Base-by-base conservation (phyloP, 306 rosid species). In the Phaseolus lunatus region DNA sequence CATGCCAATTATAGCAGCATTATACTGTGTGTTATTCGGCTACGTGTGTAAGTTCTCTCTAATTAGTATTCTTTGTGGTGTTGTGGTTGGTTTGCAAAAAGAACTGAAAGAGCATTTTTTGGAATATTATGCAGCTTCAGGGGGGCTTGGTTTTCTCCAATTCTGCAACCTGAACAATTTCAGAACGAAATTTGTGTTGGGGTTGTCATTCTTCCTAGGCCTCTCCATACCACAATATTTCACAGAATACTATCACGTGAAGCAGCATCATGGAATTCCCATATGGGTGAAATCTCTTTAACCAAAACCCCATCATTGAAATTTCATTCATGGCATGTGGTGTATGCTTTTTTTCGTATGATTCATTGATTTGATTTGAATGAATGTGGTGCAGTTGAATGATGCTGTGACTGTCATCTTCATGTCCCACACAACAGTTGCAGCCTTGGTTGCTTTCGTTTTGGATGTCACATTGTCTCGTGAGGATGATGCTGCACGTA, bases 81-180 rank as follows among this genome's bases (percentile, higher is more conserved):
- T 20, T 8, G 7, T 18, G 16, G 7, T 65, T 6, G 53, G 15
- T 74, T 53, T 49, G 11, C 35, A 53, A 23, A n/a, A 44, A n/a
- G n/a, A n/a, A n/a, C n/a, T n/a, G n/a, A n/a, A n/a, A n/a, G n/a
- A n/a, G n/a, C n/a, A n/a, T n/a, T n/a, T n/a, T 45, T 77, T 43
- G 67, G 44, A 5, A 67, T 9, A 15, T 79, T 14, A 15, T 79
- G 84, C 81, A 92, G 98, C 97, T 83, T 86, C 97, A 67, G 89
- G 90, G 3, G 94, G 93, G 3, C 91, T 94, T 66, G 88, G 93
- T 3, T 94, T 90, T 79, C 98, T 94, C 69, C 96, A 90, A 23
- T 94, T 92, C 79, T 90, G 96, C 29, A 94, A 92, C 85, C 83
- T 91, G 63, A 94, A 92, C 87, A 91, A 89, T 71, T 92, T 92